phyloP scores from a whole-genome alignment of 23 red algal genomes.

The Gracilaria caudata region DNA sequence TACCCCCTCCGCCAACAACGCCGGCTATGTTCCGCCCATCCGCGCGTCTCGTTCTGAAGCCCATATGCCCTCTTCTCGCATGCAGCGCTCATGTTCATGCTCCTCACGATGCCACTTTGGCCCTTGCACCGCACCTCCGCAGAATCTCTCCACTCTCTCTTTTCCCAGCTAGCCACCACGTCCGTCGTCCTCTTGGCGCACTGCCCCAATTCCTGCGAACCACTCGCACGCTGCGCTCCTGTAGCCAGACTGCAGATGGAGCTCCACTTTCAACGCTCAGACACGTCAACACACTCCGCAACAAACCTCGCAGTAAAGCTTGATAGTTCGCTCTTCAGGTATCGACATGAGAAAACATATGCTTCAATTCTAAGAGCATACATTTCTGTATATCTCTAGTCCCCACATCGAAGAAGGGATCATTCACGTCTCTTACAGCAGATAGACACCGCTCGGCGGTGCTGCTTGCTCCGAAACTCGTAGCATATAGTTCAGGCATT shows the following conservation, averaged over 20 bases:
- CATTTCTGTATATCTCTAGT: background rate
- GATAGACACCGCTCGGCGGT: background rate
- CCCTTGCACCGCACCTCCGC: background rate
- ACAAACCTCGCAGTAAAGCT: background rate
- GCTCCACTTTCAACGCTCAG: background rate
- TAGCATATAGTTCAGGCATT: constrained; percentile 15
- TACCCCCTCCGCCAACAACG: background rate
- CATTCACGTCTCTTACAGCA: background rate
- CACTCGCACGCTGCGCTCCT: background rate
- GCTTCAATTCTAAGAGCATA: background rate
- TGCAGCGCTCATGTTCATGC: background rate
- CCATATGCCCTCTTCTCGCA: background rate
- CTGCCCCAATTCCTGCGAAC: background rate
- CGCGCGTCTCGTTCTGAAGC: background rate
- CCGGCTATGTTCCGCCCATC: background rate
- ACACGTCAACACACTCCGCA: background rate
- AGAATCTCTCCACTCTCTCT: background rate
- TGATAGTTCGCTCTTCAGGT: background rate
- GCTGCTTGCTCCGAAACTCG: background rate
- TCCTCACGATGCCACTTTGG: background rate
- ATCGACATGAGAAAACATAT: background rate
- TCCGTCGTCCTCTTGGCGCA: background rate
- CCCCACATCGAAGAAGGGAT: background rate
- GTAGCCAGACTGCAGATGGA: background rate
- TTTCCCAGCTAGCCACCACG: background rate